These are phyloP conservation scores for Leucocoprinus sp. DNA, from an alignment of 768 basidiomycete genomes.

Conservation along the genomic window DNA sequence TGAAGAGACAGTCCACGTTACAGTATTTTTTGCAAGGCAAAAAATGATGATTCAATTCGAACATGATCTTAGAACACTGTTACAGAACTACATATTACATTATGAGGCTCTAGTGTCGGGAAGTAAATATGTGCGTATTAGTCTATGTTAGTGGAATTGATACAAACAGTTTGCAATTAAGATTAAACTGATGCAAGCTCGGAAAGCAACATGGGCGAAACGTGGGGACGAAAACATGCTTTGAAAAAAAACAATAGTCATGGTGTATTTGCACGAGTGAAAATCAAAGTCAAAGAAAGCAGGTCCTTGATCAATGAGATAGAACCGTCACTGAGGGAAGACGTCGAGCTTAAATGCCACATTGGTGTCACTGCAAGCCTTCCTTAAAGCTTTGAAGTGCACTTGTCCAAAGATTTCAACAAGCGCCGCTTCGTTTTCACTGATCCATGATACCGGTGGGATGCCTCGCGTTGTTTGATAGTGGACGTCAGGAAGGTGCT, in stretches of 20 bases:
- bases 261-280: conserved; percentile 15
- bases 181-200: conserved; percentile 5
- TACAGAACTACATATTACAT: not conserved
- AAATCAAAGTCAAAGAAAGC: conserved; percentile 5
- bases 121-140: conserved; percentile 9
- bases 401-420: conserved; percentile 65
- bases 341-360: conserved; percentile 71
- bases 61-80: not conserved
- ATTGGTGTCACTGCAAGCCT: conserved; percentile 63
- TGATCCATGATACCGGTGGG: conserved; percentile 73
- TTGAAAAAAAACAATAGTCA: conserved; percentile 18
- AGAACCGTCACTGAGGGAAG: conserved; percentile 23
- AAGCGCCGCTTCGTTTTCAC: conserved; percentile 56
- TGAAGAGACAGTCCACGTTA: too few species aligned
- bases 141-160: not conserved
- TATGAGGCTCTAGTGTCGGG: not conserved
- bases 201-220: conserved; percentile 8
- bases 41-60: too few species aligned
- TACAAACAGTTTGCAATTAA: not conserved
- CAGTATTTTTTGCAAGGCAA: too few species aligned
- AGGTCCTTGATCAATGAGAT: not conserved
- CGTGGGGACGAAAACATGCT: conserved; percentile 17
- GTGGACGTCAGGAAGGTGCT: conserved; percentile 58
- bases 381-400: conserved; percentile 65
- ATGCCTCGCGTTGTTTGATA: conserved; percentile 73